Evolutionary conservation across 116 monocot genomes (phyloP).

Genomic region (Iris pallida): DNA sequence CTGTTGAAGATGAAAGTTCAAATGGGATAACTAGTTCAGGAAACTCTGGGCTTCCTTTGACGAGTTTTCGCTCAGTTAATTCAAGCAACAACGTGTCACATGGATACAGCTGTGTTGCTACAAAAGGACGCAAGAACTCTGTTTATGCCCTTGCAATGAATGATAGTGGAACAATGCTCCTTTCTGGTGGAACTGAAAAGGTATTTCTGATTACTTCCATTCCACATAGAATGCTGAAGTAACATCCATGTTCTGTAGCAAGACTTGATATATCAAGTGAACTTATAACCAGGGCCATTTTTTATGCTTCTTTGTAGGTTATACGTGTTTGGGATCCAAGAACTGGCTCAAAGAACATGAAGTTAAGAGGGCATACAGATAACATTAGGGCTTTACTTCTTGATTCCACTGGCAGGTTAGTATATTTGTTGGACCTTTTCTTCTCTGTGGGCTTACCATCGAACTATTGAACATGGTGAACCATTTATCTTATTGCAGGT

Average conservation of each 20-base stretch:
- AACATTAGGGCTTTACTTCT: constrained; percentile 86
- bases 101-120: constrained; percentile 62
- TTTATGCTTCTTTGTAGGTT: constrained; percentile 2
- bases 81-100: constrained; percentile 47
- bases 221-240: not conserved
- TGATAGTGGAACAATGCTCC: constrained; percentile 69
- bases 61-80: constrained; percentile 51
- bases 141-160: constrained; percentile 97
- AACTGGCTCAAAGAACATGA: constrained; percentile 91
- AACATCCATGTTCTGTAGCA: not conserved
- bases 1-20: constrained; percentile 54
- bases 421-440: not conserved
- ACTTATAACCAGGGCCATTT: not conserved
- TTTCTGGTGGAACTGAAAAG: constrained; percentile 96
- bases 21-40: constrained; percentile 43
- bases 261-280: not conserved
- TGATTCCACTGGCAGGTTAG: constrained; percentile 88
- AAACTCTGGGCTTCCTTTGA: constrained; percentile 47
- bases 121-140: constrained; percentile 85
- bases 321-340: constrained; percentile 93
- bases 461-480: not conserved
- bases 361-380: constrained; percentile 88
- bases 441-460: no score
- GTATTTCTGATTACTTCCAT: constrained; percentile 14
- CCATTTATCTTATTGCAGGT: constrained; percentile 27